Base-by-base conservation (phyloP, 2,329 filamentous ascomycete species). In the Sporothrix inflata region DNA sequence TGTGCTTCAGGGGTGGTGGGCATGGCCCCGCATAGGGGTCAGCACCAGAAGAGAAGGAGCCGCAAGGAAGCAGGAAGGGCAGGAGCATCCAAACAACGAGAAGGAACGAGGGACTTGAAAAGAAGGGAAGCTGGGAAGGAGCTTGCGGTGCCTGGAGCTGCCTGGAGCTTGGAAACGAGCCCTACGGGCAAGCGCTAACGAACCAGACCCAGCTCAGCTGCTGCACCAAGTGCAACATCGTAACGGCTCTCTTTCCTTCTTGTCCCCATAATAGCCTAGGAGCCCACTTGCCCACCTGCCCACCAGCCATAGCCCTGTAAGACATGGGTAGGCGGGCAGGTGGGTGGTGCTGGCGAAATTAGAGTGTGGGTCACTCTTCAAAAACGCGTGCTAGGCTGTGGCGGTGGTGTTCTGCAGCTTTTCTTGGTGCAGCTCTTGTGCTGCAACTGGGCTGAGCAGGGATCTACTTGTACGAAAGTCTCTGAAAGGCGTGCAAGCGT, bases 311-410 rank as follows among this genome's bases (percentile, higher is more conserved):
- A 67, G 61, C 61, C 61, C 40, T 66, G 66, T 38, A 34, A 34
- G 49, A 30, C 66, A 55, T 68, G 65, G 42, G 24, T 53, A 30
- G 34, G 47, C 6, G 27, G 14, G 4, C 12, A 9, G 47, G n/a
- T 53, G 45, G 51, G 49, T 49, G n/a, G 34, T 60, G 55, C 40
- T 70, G 69, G 69, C 45, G 69, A 71, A 65, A 71, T 65, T 53
- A 51, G 57, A 42, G 57, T 65, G 69, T 63, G 69, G 69, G 57
- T 53, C 69, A 0, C 8, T 11, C 4, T 27, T 53, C 1, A 1
- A 34, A 30, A 16, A 30, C 34, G 34, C 19, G 38, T 63, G 57
- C 21, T 19, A 11, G 27, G 42, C 49, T 27, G 66, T 57, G 38
- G 66, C 49, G 19, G 66, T 30, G 34, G 6, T 40, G 63, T 34